These are phyloP conservation scores for Nakaseomyces delphensis DNA, from an alignment of 1,139 yeast genomes.

Conservation along the genomic window DNA sequence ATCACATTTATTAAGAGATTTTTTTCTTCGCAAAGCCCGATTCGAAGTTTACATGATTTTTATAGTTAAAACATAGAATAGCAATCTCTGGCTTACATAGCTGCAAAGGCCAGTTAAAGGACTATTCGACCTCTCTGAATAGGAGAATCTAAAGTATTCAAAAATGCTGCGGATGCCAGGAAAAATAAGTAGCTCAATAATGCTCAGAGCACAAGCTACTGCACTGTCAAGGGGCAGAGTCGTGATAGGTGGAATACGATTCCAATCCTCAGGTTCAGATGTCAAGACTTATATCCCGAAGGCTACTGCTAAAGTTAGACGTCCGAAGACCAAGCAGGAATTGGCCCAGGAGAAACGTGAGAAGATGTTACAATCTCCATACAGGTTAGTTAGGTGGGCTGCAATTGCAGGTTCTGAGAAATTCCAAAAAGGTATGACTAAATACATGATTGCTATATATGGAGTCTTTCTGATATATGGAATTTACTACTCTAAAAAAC, in stretches of 20 bases:
- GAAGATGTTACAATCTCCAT: slow-evolving; percentile 29
- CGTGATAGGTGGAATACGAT: neutral
- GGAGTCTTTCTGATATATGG: slow-evolving; percentile 50
- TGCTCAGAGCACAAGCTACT: neutral
- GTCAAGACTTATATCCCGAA: slow-evolving; percentile 2
- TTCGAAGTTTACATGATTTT: too few relatives aligned
- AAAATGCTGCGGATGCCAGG: neutral
- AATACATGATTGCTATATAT: slow-evolving; percentile 52
- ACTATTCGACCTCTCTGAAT: too few relatives aligned
- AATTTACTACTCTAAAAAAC: slow-evolving; percentile 56
- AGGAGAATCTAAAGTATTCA: too few relatives aligned
- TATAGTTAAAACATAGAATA: too few relatives aligned
- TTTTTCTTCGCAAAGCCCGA: too few relatives aligned
- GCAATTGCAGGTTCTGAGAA: slow-evolving; percentile 39
- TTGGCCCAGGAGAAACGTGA: slow-evolving; percentile 30
- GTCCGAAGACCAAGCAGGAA: slow-evolving; percentile 28
- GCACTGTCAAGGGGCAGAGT: neutral
- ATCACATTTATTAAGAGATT: too few relatives aligned
- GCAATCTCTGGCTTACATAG: too few relatives aligned
- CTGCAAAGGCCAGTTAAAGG: too few relatives aligned
- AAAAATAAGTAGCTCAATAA: neutral
- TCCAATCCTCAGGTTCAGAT: slow-evolving; percentile 1
- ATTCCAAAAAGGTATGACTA: slow-evolving; percentile 41
- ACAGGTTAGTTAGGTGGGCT: slow-evolving; percentile 38
- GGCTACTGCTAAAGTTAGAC: slow-evolving; percentile 14